phyloP scores from a whole-genome alignment of 108 stramenopile genomes.

The Discostella pseudostelligera region DNA sequence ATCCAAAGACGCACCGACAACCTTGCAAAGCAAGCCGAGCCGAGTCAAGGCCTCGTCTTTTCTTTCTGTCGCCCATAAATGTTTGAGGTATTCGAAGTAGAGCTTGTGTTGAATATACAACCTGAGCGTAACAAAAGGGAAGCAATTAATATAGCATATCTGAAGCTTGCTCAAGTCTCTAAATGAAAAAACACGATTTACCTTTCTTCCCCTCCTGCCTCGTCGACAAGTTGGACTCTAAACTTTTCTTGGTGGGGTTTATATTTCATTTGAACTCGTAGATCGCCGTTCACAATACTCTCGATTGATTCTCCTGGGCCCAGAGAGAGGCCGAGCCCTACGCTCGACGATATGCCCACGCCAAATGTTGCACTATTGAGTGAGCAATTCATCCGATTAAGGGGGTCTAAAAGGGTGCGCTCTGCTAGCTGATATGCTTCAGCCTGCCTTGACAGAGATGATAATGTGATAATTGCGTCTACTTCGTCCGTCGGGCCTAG shows the following conservation, averaged over 20 bases:
- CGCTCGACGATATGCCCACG: slow-evolving; percentile 51
- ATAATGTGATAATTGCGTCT: slow-evolving; percentile 89
- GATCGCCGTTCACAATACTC: slow-evolving; percentile 42
- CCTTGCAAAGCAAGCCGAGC: slow-evolving; percentile 56
- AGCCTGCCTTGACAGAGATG: slow-evolving; percentile 88
- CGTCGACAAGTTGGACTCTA: slow-evolving; percentile 51
- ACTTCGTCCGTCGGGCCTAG: slow-evolving; percentile 86
- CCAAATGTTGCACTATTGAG: slow-evolving; percentile 74
- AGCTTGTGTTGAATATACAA: slow-evolving; percentile 79
- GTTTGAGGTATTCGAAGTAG: slow-evolving; percentile 91
- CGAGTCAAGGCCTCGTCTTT: slow-evolving; percentile 74
- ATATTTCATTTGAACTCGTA: slow-evolving; percentile 48
- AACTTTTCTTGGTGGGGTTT: slow-evolving; percentile 57
- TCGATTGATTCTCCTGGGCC: slow-evolving; percentile 43
- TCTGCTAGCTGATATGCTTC: slow-evolving; percentile 81
- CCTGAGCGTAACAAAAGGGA: slow-evolving; percentile 3
- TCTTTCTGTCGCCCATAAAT: slow-evolving; percentile 82
- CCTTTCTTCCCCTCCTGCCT: slow-evolving; percentile 72
- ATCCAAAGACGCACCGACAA: slow-evolving; percentile 46
- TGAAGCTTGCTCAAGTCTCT: background rate
- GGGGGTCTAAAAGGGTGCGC: slow-evolving; percentile 78
- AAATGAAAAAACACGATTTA: slow-evolving; percentile 21
- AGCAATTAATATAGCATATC: background rate
- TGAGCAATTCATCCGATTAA: slow-evolving; percentile 61
- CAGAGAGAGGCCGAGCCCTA: slow-evolving; percentile 31